Evolutionary conservation across 805 yeast genomes (phyloP).

Genomic region (Starmerella lactis-condensi): DNA sequence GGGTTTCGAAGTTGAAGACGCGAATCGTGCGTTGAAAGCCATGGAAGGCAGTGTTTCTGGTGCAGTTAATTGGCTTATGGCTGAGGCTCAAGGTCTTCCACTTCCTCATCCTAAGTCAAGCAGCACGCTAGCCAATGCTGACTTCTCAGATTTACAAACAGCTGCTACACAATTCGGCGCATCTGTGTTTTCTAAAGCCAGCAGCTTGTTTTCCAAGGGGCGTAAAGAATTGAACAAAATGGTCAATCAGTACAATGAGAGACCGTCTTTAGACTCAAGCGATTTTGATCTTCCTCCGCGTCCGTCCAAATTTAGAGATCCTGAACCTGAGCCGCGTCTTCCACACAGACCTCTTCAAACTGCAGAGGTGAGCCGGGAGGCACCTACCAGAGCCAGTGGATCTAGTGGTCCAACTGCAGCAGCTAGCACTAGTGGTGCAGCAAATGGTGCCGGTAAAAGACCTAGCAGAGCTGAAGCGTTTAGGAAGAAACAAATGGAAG

Average conservation of each 20-base stretch:
- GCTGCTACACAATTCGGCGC: slow-evolving; percentile 36
- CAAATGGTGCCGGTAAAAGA: slow-evolving; percentile 1
- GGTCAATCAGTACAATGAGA: slow-evolving; percentile 35
- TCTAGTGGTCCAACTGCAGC: background rate
- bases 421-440: background rate
- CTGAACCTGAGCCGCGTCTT: background rate
- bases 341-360: slow-evolving; percentile 1
- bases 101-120: slow-evolving; percentile 16
- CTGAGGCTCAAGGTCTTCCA: slow-evolving; percentile 32
- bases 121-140: slow-evolving; percentile 4
- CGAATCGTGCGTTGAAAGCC: slow-evolving; percentile 39
- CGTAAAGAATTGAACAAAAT: slow-evolving; percentile 43
- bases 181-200: slow-evolving; percentile 42
- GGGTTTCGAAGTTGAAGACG: slow-evolving; percentile 50
- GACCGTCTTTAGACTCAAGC: slow-evolving; percentile 21
- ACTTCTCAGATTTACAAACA: slow-evolving; percentile 18
- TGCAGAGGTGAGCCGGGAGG: background rate
- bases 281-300: slow-evolving; percentile 26
- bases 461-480: slow-evolving; percentile 13
- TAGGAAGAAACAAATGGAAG: slow-evolving; percentile 9
- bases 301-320: background rate
- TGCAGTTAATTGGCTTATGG: slow-evolving; percentile 52
- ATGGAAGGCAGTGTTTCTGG: slow-evolving; percentile 40
- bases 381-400: background rate
- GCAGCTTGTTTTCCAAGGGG: slow-evolving; percentile 39